Base-by-base conservation (phyloP, 176 grass and related monocot species). In the Echinochloa phyllopogon region DNA sequence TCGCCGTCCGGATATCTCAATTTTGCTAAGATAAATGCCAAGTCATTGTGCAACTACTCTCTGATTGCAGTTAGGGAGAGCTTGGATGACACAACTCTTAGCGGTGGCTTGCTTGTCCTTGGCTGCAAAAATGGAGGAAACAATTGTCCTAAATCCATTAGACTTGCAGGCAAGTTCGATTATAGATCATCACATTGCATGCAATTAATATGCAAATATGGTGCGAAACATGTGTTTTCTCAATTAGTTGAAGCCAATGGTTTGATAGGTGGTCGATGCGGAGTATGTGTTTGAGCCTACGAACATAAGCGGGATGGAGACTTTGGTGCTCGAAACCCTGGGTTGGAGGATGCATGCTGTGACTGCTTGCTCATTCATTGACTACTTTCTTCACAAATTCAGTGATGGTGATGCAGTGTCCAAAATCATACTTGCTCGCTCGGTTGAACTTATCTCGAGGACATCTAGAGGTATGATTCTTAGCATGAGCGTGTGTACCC, bases 81-180 rank as follows among this genome's bases (percentile, higher is more conserved):
- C 79, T 62, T 94, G 89, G 92, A 89, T 84, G 69, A 86, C 48
- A 57, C 92, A 89, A 51, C 83, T 94, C 49, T 84, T 94, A 77
- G 83, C 89, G 21, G 86, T 94, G 23, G 86, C 89, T 49, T 91
- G 89, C 51, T 84, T 94, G 43, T 94, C 92, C 74, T 86, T 94
- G 72, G 92, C 92, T 80, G 83, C 86, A 45, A 94, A 94, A 84
- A 89, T 94, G 92, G 92, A 94, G 71, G 92, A 94, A 88, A 86
- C 86, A 12, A 40, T 88, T 70, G 79, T 89, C 78, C 79, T 86
- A 66, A 64, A 88, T 70, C 86, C 80, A 9, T 64, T 89, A 20
- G 92, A 94, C 36, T 88, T 94, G 49, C 92, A 94, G 68, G 88
- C 85, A 65, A 78, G 43, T 45, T 50, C 33, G 17, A 36, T 79